Evolutionary conservation across 1,139 yeast species (phyloP), one percentile per base, ranked within the genome.

Genomic region (Hansenula lynferdii): DNA sequence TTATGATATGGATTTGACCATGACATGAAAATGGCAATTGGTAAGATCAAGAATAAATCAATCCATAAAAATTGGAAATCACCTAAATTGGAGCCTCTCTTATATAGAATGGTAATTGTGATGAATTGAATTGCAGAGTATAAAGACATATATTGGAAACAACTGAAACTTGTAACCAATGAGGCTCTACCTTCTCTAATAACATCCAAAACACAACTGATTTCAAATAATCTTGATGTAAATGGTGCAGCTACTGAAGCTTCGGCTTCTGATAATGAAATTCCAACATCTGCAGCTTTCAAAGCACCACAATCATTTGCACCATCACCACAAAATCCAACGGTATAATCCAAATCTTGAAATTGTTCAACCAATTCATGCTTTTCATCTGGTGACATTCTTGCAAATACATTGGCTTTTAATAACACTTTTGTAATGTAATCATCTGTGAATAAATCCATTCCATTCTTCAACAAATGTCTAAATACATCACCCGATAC

Each of bases 221-320:
- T 89, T 51, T 92, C 96, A 63, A 92, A 92, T 1, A 76, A 62
- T 36, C 94, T 73, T 1, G 96, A 86, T 0, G 99, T 94, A 59
- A 92, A 92, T 3, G 99, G 98, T 0, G 98, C 97, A 1, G 98
- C 98, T 17, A 94, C 97, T 6, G 96, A 85, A 0, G 98, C 98
- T 58, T 92, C 99, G 0, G 98, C 98, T 58, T 92, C 98, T 24
- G 96, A 85, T 36, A 92, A 68, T 0, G 97, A 90, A 23, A 94
- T 80, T 17, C 99, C 98, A 34, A 92, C 96, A 64, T 92, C 96
- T 0, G 98, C 97, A 7, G 96, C 96, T 54, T 90, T 92, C 42
- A 92, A 69, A 0, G 99, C 99, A 50, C 98, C 98, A 64, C 97
- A 92, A 59, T 92, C 99, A 61, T 92, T 84, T 3, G 94, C 94